Conservation (phyloP, 169 alveolate species). For the Plasmodium malariae region DNA sequence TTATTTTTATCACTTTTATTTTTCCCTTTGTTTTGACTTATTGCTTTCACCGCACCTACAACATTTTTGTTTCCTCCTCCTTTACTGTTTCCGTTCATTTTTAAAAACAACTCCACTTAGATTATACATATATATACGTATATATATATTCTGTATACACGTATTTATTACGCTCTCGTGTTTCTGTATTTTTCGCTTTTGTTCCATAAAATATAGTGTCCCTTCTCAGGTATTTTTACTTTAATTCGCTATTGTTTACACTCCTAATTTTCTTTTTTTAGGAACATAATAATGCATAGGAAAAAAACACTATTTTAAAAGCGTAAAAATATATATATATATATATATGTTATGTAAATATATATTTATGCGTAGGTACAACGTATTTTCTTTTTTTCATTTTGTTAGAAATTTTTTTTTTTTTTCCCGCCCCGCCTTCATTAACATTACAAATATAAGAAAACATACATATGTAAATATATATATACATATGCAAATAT, state of each 20-base stretch:
- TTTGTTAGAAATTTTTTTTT: too few species aligned
- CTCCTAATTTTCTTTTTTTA: too few species aligned
- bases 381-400: neutral
- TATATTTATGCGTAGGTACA: neutral
- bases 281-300: too few species aligned
- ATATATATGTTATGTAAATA: neutral
- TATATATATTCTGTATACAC: too few species aligned
- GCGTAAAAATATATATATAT: too few species aligned
- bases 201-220: too few species aligned
- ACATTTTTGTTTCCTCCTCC: conserved; percentile 9
- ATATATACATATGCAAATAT: too few species aligned
- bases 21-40: conserved; percentile 3
- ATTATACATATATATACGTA: neutral
- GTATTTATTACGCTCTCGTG: too few species aligned
- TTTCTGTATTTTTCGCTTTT: too few species aligned
- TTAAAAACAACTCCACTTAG: neutral
- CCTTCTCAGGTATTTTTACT: too few species aligned
- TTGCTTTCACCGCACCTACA: neutral
- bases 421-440: neutral
- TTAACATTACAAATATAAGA: neutral
- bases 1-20: neutral
- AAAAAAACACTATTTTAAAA: too few species aligned
- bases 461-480: neutral
- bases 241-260: too few species aligned
- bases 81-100: conserved; percentile 5